Conservation (phyloP, 1,139 yeast species). For the Yamadazyma atlantica region DNA sequence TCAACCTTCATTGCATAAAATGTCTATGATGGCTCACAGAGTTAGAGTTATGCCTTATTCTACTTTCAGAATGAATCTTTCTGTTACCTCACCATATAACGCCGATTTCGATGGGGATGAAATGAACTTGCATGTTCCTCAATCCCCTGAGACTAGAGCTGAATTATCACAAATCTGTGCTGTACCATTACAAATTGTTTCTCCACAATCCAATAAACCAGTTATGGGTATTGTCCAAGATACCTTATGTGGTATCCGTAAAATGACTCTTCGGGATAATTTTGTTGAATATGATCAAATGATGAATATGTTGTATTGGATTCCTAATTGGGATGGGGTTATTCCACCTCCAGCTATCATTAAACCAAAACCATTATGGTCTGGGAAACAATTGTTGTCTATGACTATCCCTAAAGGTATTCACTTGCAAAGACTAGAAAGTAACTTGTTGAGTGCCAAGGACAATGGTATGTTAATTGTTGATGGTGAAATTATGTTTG, state of each 20-base stretch:
- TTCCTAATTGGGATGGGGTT: slow-evolving; percentile 98
- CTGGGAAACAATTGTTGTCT: slow-evolving; percentile 93
- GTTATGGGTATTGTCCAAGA: slow-evolving; percentile 99
- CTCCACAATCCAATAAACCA: slow-evolving; percentile 98
- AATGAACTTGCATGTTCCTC: slow-evolving; percentile 99
- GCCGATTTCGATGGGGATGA: slow-evolving; percentile 99
- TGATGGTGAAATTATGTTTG: slow-evolving; percentile 93
- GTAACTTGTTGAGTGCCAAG: slow-evolving; percentile 78
- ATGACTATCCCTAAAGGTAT: slow-evolving; percentile 95
- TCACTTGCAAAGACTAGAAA: slow-evolving; percentile 88
- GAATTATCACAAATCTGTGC: slow-evolving; percentile 94
- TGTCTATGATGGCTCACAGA: slow-evolving; percentile 99
- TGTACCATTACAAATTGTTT: slow-evolving; percentile 94
- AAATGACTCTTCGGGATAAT: slow-evolving; percentile 87
- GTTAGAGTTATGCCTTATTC: slow-evolving; percentile 99
- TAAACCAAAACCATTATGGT: slow-evolving; percentile 96
- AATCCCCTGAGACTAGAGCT: slow-evolving; percentile 96
- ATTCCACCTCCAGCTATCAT: slow-evolving; percentile 95
- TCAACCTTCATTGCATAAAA: slow-evolving; percentile 98
- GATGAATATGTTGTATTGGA: slow-evolving; percentile 96
- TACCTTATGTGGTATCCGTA: slow-evolving; percentile 94
- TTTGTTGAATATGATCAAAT: slow-evolving; percentile 92
- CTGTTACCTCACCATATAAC: slow-evolving; percentile 97
- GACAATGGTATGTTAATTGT: slow-evolving; percentile 91
- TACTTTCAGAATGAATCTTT: slow-evolving; percentile 91